Percentiles rank a stretch among this genome's conserved stretches.
These are phyloP conservation scores for Rhodamnia rubescens DNA, from an alignment of 345 rosid species.

Conservation along the genomic window DNA sequence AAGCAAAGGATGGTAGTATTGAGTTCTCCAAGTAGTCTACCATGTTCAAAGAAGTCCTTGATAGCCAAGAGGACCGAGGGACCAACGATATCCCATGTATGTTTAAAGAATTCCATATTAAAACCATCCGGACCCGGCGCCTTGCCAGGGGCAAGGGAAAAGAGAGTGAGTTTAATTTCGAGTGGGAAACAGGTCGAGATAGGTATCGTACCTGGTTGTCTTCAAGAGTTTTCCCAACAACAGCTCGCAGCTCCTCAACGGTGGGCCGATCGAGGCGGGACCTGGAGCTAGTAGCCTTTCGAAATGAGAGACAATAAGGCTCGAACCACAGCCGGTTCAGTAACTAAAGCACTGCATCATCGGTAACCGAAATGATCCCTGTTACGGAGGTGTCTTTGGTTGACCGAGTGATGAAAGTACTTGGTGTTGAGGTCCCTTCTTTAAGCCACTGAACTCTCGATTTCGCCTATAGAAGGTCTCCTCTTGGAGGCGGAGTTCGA, in stretches of 20 bases:
- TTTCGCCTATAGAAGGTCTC: background rate
- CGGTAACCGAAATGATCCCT: background rate
- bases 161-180: too few relatives aligned
- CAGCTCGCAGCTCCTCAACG: too few relatives aligned
- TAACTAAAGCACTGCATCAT: too few relatives aligned
- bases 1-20: background rate
- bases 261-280: rapidly evolving
- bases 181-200: too few relatives aligned
- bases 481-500: background rate
- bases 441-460: background rate
- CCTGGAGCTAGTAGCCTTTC: too few relatives aligned
- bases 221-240: too few relatives aligned
- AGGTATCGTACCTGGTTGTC: too few relatives aligned
- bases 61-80: background rate
- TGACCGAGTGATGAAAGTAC: background rate
- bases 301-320: too few relatives aligned
- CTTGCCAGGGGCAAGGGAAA: too few relatives aligned
- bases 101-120: too few relatives aligned
- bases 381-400: background rate
- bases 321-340: rapidly evolving
- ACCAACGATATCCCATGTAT: too few relatives aligned
- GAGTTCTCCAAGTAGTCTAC: background rate
- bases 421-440: background rate
- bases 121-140: too few relatives aligned
- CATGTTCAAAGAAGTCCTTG: background rate